Evolutionary conservation across 2,329 filamentous ascomycete species (phyloP), one percentile per base, ranked within the genome.

Genomic region (Penicillium brasilianum): DNA sequence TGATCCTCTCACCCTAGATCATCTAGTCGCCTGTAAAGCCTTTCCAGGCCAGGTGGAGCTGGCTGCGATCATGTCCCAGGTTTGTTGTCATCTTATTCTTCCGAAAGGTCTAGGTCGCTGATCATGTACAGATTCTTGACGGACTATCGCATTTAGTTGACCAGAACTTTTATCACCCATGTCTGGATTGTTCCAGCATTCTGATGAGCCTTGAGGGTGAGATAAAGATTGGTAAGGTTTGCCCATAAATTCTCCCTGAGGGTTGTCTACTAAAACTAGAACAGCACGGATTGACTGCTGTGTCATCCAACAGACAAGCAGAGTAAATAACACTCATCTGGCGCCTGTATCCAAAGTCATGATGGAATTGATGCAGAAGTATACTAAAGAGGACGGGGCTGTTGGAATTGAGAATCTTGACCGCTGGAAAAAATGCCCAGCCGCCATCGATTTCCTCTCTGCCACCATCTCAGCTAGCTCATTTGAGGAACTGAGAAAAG

Each of bases 171-270:
- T 32, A 65, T 50, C 57, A 70, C 61, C 36, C 59, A 48, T 65
- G 56, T 48, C 60, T 73, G 32, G 65, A 56, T 61, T 71, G 51
- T 61, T 70, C 64, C 25, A 72, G 63, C 52, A 60, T 73, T 37
- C 59, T 72, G 4, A 63, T 72, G 50, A 61, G 53, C 53, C 60
- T 57, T 30, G 51, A 61, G 39, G 59, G 65, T 54, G 62, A 70
- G 37, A 57, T 73, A 8, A 69, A 69, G 56, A 69, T 73, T 57
- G 36, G 68, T 72, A 62, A 64, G 39, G 20, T 34, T 18, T 56
- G 36, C 57, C 8, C 25, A n/a, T 41, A 11, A 46, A 46, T 14
- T 16, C 7, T 20, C 41, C n/a, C 22, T 22, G 4, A 14, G 41
- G 41, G 41, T 46, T 46, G 22, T n/a, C 41, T 20, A 11, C 41